Percentiles rank a stretch among this genome's conserved stretches.
These are phyloP conservation scores for Begonia masoniana DNA, from an alignment of 306 rosid species.

Conservation along the genomic window DNA sequence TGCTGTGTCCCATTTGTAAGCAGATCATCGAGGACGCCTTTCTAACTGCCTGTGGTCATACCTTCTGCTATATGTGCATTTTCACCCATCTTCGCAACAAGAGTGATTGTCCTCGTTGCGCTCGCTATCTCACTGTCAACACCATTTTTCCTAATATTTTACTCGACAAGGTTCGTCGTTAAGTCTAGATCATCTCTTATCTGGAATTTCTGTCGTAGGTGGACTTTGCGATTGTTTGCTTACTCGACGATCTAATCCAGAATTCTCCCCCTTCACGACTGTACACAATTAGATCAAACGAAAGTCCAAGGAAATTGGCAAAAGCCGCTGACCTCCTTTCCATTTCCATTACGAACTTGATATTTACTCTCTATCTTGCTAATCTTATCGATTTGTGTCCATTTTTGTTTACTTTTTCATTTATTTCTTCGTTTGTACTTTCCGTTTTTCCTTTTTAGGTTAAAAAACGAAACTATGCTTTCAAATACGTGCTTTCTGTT, in stretches of 20 bases:
- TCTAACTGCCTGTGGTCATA: constrained; percentile 84
- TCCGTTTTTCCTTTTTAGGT: no score
- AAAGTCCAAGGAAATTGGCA: no score
- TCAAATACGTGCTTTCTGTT: no score
- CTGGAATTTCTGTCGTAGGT: no score
- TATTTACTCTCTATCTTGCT: no score
- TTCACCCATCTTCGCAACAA: constrained; percentile 82
- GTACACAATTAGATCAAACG: not conserved
- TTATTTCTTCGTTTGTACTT: no score
- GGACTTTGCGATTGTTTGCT: constrained; percentile 6
- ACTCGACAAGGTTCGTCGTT: constrained; percentile 49
- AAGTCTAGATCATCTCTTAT: no score
- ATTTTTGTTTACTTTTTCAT: no score
- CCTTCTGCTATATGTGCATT: constrained; percentile 97
- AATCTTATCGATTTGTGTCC: no score
- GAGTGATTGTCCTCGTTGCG: constrained; percentile 95
- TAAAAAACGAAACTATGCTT: no score
- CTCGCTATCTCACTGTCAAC: constrained; percentile 55
- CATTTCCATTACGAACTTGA: no score
- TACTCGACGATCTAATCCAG: not conserved
- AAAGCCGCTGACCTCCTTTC: no score
- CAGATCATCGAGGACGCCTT: constrained; percentile 82
- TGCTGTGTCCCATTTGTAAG: constrained; percentile 94
- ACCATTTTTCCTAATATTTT: constrained; percentile 70
- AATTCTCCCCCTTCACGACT: not conserved